phyloP scores from a whole-genome alignment of 1,284 basidiomycete species.

The Moniliophthora roreri region DNA sequence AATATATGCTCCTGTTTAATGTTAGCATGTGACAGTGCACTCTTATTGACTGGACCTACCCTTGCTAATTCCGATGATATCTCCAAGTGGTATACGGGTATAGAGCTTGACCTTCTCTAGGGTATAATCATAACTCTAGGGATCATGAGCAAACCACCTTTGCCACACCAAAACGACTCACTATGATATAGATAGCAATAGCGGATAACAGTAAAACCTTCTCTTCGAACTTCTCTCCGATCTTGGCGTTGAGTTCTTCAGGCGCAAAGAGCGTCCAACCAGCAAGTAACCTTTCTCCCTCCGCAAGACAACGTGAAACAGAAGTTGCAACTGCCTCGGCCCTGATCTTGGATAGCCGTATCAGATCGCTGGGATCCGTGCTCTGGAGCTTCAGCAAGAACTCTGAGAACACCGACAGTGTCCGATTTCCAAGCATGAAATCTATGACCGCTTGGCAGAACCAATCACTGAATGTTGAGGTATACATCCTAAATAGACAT shows the following conservation, averaged over 20 bases:
- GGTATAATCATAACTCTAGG: slow-evolving; percentile 85
- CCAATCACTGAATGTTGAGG: slow-evolving; percentile 90
- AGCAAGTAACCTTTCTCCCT: slow-evolving; percentile 77
- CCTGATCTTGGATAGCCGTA: slow-evolving; percentile 84
- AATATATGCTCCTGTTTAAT: slow-evolving; percentile 80
- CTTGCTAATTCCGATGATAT: slow-evolving; percentile 82
- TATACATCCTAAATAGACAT: slow-evolving; percentile 62
- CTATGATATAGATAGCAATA: slow-evolving; percentile 48
- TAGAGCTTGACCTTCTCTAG: slow-evolving; percentile 90
- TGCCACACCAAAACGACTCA: slow-evolving; percentile 27
- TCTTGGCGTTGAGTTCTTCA: slow-evolving; percentile 66
- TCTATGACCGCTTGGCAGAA: slow-evolving; percentile 95
- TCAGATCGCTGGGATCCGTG: slow-evolving; percentile 86
- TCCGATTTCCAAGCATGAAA: slow-evolving; percentile 87
- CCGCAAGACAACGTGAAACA: slow-evolving; percentile 76
- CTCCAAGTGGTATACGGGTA: slow-evolving; percentile 84
- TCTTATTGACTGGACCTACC: slow-evolving; percentile 41
- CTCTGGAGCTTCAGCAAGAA: slow-evolving; percentile 85
- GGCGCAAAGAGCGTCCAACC: slow-evolving; percentile 96
- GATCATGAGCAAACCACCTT: slow-evolving; percentile 13
- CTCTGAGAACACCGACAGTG: slow-evolving; percentile 84
- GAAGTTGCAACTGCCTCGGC: slow-evolving; percentile 89
- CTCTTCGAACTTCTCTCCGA: slow-evolving; percentile 86
- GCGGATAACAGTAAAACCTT: slow-evolving; percentile 80
- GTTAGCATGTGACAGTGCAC: slow-evolving; percentile 4